Percentiles rank a stretch among this genome's conserved stretches.
These are phyloP conservation scores for Aspergillus egyptiacus DNA, from an alignment of 495 filamentous ascomycete species.

Conservation along the genomic window DNA sequence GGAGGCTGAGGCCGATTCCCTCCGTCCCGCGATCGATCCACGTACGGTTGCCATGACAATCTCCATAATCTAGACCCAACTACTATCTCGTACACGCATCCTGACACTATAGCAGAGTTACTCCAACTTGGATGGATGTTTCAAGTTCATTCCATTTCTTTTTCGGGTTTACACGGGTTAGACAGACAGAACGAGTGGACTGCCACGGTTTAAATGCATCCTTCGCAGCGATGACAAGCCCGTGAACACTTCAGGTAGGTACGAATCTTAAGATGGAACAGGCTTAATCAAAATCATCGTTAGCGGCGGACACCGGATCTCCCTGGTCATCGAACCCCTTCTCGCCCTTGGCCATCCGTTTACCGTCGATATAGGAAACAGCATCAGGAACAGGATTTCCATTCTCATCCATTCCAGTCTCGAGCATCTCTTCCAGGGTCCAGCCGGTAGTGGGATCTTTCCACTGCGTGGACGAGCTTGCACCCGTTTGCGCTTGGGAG, in stretches of 20 bases:
- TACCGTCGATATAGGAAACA: conserved; percentile 20
- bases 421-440: conserved; percentile 27
- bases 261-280: too few relatives aligned
- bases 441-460: conserved; percentile 13
- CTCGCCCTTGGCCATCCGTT: conserved; percentile 13
- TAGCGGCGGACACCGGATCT: conserved; percentile 28
- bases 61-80: too few relatives aligned
- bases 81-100: too few relatives aligned
- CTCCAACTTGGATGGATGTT: too few relatives aligned
- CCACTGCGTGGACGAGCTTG: background rate
- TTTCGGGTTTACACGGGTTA: too few relatives aligned
- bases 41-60: conserved; percentile 35
- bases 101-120: too few relatives aligned
- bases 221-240: too few relatives aligned
- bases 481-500: background rate
- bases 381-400: conserved; percentile 36
- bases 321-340: conserved; percentile 10
- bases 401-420: conserved; percentile 22
- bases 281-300: conserved; percentile 32
- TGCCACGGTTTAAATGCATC: too few relatives aligned
- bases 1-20: conserved; percentile 19
- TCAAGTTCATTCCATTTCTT: too few relatives aligned
- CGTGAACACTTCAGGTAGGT: too few relatives aligned
- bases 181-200: too few relatives aligned
- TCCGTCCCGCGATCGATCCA: background rate